Percentiles rank a stretch among this genome's conserved stretches.
phyloP scores from a whole-genome alignment of 192 early-diverging fungal genomes.

The Anaeromyces robustus region DNA sequence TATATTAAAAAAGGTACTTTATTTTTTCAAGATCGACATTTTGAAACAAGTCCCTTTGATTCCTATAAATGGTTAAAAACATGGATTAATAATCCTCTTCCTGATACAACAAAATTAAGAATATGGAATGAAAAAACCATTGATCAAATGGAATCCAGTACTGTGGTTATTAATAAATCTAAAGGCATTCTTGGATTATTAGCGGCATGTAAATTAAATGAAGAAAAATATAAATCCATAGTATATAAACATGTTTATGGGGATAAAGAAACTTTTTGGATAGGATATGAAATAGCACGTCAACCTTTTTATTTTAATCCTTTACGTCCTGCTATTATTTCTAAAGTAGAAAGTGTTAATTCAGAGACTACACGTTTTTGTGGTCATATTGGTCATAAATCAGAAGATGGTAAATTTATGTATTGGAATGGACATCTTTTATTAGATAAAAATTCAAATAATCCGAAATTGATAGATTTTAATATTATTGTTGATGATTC shows the following conservation, averaged over 20 bases:
- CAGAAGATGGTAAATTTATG: background rate
- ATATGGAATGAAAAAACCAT: background rate
- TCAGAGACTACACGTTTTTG: background rate
- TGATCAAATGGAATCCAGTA: slow-evolving; percentile 42
- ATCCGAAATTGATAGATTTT: too few species aligned
- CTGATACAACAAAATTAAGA: background rate
- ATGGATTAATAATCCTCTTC: slow-evolving; percentile 21
- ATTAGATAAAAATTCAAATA: background rate
- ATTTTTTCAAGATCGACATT: slow-evolving; percentile 45
- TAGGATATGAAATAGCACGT: too few species aligned
- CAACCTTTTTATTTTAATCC: background rate
- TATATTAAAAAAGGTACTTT: slow-evolving; percentile 30
- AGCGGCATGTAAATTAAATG: slow-evolving; percentile 16
- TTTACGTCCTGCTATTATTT: background rate
- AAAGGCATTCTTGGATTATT: slow-evolving; percentile 29
- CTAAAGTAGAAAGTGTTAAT: too few species aligned
- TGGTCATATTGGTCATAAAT: background rate
- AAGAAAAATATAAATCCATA: background rate
- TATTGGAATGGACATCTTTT: background rate
- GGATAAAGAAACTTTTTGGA: too few species aligned
- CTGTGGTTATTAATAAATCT: slow-evolving; percentile 34
- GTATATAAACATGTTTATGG: too few species aligned
- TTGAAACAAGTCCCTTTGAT: slow-evolving; percentile 13
- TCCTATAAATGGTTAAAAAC: slow-evolving; percentile 27
- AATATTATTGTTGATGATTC: too few species aligned